phyloP scores from a whole-genome alignment of 306 rosid genomes.

The Castanea sativa region DNA sequence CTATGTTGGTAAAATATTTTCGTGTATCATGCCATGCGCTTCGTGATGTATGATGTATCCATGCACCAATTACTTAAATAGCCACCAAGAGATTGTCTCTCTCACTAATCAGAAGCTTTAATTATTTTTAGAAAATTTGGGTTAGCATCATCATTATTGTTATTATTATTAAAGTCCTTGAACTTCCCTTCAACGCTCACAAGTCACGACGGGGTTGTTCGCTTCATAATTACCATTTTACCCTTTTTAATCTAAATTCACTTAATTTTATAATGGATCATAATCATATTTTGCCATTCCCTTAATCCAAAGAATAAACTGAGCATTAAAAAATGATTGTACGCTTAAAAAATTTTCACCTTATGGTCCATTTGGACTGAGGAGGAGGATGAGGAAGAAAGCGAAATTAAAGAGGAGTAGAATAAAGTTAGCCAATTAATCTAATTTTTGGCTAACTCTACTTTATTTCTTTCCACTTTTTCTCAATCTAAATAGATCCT shows the following conservation, averaged over 20 bases:
- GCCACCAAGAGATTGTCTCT: not conserved
- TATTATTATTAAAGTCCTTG: not conserved
- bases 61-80: not conserved
- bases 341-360: too few relatives aligned
- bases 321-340: too few relatives aligned
- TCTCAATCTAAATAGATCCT: rapidly evolving
- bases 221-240: not conserved
- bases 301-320: too few relatives aligned
- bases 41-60: too few relatives aligned
- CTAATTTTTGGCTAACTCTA: too few relatives aligned
- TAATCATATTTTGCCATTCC: too few relatives aligned
- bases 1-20: too few relatives aligned
- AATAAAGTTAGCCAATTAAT: too few relatives aligned
- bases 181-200: conserved; percentile 17
- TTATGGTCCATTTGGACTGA: too few relatives aligned
- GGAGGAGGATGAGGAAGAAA: too few relatives aligned
- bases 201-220: not conserved
- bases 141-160: not conserved
- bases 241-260: not conserved
- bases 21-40: too few relatives aligned
- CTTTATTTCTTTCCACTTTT: rapidly evolving
- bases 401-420: rapidly evolving
- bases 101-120: not conserved
- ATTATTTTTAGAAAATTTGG: not conserved
- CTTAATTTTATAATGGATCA: too few relatives aligned